Evolutionary conservation across 495 filamentous ascomycete species (phyloP).

Genomic region (Poronia punctata): DNA sequence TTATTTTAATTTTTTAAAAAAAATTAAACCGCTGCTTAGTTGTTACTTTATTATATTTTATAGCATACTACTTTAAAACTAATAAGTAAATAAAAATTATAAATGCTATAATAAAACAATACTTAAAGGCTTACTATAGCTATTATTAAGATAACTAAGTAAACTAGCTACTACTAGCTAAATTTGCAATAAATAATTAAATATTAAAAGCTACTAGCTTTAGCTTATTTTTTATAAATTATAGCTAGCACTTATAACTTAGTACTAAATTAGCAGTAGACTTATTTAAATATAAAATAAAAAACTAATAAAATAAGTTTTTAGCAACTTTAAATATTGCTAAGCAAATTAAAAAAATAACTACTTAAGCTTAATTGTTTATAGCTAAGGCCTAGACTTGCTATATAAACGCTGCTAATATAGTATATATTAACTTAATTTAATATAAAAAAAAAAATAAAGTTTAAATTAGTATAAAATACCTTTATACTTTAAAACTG

Average conservation of each 20-base stretch:
- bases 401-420: not conserved
- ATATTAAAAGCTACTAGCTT: not conserved
- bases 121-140: not conserved
- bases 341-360: not conserved
- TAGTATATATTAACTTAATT: not conserved
- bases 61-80: slow-evolving; percentile 14
- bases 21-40: slow-evolving; percentile 6
- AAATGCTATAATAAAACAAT: not conserved
- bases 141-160: not conserved
- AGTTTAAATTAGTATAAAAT: not conserved
- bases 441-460: not conserved
- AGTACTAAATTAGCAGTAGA: not conserved
- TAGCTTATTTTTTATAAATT: not conserved
- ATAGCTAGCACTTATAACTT: not conserved
- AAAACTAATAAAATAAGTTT: no score
- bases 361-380: not conserved
- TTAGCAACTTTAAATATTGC: not conserved
- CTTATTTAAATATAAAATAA: not conserved
- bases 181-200: not conserved
- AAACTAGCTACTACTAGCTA: not conserved
- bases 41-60: slow-evolving; percentile 9
- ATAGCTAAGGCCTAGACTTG: not conserved
- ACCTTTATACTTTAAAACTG: not conserved
- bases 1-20: slow-evolving; percentile 12
- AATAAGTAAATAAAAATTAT: slow-evolving; percentile 14